Percentiles rank a stretch among this genome's conserved stretches.
Evolutionary conservation across 495 filamentous ascomycete species (phyloP).

Genomic region (Penicilliopsis zonata): DNA sequence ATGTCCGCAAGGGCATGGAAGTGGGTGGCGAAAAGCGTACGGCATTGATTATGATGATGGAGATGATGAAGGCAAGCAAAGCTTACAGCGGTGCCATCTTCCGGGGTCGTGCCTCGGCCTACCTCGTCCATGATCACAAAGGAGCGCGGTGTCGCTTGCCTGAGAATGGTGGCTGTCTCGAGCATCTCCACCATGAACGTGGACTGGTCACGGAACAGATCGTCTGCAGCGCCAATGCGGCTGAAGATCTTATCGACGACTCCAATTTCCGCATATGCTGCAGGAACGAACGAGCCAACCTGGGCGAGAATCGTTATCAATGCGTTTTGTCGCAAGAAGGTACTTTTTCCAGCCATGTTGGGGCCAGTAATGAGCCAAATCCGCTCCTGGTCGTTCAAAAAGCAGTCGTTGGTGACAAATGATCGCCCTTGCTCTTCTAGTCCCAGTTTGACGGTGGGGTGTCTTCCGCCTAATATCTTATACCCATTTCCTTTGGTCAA

Average conservation of each 20-base stretch:
- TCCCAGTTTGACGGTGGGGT: slow-evolving; percentile 78
- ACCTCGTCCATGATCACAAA: slow-evolving; percentile 99
- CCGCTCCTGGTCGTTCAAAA: slow-evolving; percentile 53
- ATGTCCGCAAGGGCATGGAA: slow-evolving; percentile 81
- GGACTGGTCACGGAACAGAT: slow-evolving; percentile 81
- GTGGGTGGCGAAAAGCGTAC: slow-evolving; percentile 87
- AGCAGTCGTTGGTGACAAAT: slow-evolving; percentile 82
- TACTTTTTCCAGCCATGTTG: slow-evolving; percentile 98
- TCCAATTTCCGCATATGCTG: slow-evolving; percentile 69
- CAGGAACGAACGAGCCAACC: slow-evolving; percentile 83
- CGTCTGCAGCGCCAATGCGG: slow-evolving; percentile 84
- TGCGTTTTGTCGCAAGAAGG: slow-evolving; percentile 88
- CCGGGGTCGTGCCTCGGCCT: slow-evolving; percentile 83
- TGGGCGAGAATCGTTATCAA: slow-evolving; percentile 89
- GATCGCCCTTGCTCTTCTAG: slow-evolving; percentile 66
- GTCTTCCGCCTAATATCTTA: slow-evolving; percentile 70
- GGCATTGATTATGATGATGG: slow-evolving; percentile 58
- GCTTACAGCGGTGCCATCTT: slow-evolving; percentile 80
- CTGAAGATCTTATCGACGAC: slow-evolving; percentile 89
- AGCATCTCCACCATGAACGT: slow-evolving; percentile 74
- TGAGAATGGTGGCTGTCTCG: slow-evolving; percentile 40
- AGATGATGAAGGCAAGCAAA: slow-evolving; percentile 82
- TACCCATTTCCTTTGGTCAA: slow-evolving; percentile 46
- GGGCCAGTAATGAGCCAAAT: slow-evolving; percentile 90
- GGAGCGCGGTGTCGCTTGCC: slow-evolving; percentile 38